These are phyloP conservation scores for Begonia peltatifolia DNA, from an alignment of 306 rosid genomes.

Conservation along the genomic window DNA sequence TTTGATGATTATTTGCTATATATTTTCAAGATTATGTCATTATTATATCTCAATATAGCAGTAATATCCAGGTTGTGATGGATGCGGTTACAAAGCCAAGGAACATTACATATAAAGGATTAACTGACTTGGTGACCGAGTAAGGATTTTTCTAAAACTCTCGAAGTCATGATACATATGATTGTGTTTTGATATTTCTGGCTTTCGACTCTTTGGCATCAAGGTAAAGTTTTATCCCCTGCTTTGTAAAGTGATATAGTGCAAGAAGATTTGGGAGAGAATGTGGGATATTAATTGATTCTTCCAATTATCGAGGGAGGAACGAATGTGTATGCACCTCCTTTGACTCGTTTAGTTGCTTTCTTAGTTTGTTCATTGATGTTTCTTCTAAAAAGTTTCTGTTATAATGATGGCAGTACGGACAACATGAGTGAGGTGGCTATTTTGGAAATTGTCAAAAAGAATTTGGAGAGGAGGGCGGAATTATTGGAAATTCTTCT, in stretches of 20 bases:
- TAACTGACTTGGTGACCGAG: constrained; percentile 95
- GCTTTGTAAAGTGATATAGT: background rate
- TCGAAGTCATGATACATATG: background rate
- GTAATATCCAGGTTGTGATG: constrained; percentile 76
- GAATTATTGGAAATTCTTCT: constrained; percentile 70
- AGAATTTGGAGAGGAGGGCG: constrained; percentile 98
- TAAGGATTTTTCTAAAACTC: constrained; percentile 29
- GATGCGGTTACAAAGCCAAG: constrained; percentile 89
- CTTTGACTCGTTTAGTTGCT: background rate
- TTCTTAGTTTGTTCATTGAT: background rate
- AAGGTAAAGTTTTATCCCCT: background rate
- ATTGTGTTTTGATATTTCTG: background rate
- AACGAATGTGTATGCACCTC: background rate
- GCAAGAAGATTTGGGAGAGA: too few species aligned
- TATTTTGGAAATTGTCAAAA: constrained; percentile 55
- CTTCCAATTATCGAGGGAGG: background rate
- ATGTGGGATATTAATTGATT: background rate
- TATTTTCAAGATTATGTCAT: too few species aligned
- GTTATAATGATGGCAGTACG: constrained; percentile 35
- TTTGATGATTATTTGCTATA: too few species aligned
- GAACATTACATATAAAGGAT: constrained; percentile 72
- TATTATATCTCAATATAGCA: background rate
- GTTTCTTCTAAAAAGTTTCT: background rate
- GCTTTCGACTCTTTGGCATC: too few species aligned
- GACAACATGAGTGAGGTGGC: constrained; percentile 93